Evolutionary conservation across 2,329 filamentous ascomycete species (phyloP).

Genomic region (Xylaria arbuscula): DNA sequence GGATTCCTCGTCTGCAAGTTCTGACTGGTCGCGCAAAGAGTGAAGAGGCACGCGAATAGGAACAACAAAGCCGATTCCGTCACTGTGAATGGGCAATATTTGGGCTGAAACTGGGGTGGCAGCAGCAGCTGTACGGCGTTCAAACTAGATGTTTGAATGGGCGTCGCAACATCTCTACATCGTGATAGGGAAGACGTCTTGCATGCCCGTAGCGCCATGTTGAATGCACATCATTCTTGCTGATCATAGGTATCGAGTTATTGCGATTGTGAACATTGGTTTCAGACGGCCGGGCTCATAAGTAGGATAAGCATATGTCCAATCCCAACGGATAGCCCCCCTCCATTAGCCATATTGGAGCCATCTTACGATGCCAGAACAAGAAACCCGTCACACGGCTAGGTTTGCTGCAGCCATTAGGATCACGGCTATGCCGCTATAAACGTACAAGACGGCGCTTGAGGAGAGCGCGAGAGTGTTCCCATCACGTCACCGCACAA

Average conservation of each 20-base stretch:
- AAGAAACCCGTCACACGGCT: slow-evolving; percentile 20
- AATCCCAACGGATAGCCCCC: slow-evolving; percentile 30
- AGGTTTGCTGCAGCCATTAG: slow-evolving; percentile 23
- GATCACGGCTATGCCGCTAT: slow-evolving; percentile 10
- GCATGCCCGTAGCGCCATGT: slow-evolving; percentile 38
- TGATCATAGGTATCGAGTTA: slow-evolving; percentile 15
- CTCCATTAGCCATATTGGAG: slow-evolving; percentile 30
- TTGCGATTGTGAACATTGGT: no score
- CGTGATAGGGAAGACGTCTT: slow-evolving; percentile 34
- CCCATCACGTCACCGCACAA: slow-evolving; percentile 18
- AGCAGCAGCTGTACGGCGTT: slow-evolving; percentile 12
- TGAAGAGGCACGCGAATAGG: slow-evolving; percentile 31
- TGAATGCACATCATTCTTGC: slow-evolving; percentile 24
- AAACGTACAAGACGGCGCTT: slow-evolving; percentile 23
- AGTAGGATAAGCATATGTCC: slow-evolving; percentile 3
- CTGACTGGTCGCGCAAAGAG: slow-evolving; percentile 30
- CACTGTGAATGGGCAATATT: slow-evolving; percentile 31
- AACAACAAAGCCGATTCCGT: slow-evolving; percentile 10
- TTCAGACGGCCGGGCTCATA: no score
- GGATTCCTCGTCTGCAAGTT: slow-evolving; percentile 21
- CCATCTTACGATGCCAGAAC: slow-evolving; percentile 16
- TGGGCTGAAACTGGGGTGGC: slow-evolving; percentile 30
- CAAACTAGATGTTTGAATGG: slow-evolving; percentile 7
- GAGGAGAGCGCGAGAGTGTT: slow-evolving; percentile 11
- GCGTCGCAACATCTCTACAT: neutral